Evolutionary conservation across 176 grass and related monocot genomes (phyloP), one percentile per base, ranked within the genome.

Genomic region (Triticum dicoccoides): DNA sequence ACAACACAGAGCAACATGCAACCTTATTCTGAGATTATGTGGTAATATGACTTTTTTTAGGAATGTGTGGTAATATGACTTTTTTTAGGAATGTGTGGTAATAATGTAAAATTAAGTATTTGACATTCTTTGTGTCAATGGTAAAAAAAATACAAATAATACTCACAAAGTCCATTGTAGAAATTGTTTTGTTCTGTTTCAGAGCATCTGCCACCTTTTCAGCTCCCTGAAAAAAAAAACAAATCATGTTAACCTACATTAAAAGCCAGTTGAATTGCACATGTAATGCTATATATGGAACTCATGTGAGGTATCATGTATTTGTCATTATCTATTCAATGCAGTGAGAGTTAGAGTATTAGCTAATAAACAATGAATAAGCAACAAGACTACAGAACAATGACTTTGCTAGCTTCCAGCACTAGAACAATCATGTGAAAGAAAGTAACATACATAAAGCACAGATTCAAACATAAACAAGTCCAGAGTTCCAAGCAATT

Each of bases 191-290:
- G 84, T 99, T 99, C 91, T 93, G 86, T 74, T 89, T 94, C 81
- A 99, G 77, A 91, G 93, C 94, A 88, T 99, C 94, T 32, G 94
- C 97, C 89, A 99, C 78, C 79, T 91, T 94, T 87, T 91, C 93
- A 77, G 90, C 92, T 87, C 97, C 97, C 97, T 99, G 89, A 81
- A 33, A 27, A 93, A 27, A 93, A 80, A 37, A 25, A 92, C 85
- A 54, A 77, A 83, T 64, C 58, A 85, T 86, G 27, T 88, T 21
- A 80, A 87, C 45, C 47, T 73, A 85, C 72, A 59, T 78, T 52
- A 82, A 71, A 76, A 86, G 66, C 34, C 9, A 54, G 85, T 13
- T 27, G 20, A 75, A 87, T 21, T 59, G 69, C 25, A 90, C 38
- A 82, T 64, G 2, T 64, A 65, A 45, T 77, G 45, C 12, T 61